phyloP scores from a whole-genome alignment of 2,329 filamentous ascomycete species.

The Lachnellula arida region DNA sequence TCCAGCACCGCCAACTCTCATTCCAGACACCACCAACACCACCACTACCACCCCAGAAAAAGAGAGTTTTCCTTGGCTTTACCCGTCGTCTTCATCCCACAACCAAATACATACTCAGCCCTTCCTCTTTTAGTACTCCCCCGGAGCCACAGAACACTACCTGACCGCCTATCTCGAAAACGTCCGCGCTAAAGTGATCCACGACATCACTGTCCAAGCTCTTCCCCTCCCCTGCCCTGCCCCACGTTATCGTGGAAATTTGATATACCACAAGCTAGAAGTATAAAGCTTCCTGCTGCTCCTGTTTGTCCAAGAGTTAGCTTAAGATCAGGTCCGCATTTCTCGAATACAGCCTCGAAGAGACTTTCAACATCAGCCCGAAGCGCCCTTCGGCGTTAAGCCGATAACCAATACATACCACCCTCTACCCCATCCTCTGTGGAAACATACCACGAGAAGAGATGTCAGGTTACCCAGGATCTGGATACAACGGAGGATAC shows the following conservation, averaged over 20 bases:
- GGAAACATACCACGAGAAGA: constrained; percentile 5
- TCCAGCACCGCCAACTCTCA: neutral
- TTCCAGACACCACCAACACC: neutral
- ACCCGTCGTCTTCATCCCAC: neutral
- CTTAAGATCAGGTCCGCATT: constrained; percentile 9
- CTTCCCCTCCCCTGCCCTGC: constrained; percentile 7
- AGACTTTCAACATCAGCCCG: neutral
- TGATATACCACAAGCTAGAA: constrained; percentile 11
- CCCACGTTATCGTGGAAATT: constrained; percentile 17
- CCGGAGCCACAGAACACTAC: neutral
- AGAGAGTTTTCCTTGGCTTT: neutral
- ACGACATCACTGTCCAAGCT: constrained; percentile 11
- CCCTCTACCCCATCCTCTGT: neutral
- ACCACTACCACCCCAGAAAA: neutral
- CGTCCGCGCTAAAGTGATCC: neutral
- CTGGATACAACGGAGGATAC: constrained; percentile 47
- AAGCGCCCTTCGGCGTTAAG: constrained; percentile 17
- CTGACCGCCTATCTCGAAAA: constrained; percentile 11
- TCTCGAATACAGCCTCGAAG: constrained; percentile 2
- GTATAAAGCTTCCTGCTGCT: constrained; percentile 19
- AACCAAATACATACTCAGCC: constrained; percentile 7
- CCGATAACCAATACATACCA: constrained; percentile 10
- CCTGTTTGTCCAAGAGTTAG: constrained; percentile 11
- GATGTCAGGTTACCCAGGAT: constrained; percentile 63
- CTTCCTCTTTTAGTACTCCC: constrained; percentile 6